Evolutionary conservation across 345 rosid genomes (phyloP), one percentile per base, ranked within the genome.

Genomic region (Camelina hispida): DNA sequence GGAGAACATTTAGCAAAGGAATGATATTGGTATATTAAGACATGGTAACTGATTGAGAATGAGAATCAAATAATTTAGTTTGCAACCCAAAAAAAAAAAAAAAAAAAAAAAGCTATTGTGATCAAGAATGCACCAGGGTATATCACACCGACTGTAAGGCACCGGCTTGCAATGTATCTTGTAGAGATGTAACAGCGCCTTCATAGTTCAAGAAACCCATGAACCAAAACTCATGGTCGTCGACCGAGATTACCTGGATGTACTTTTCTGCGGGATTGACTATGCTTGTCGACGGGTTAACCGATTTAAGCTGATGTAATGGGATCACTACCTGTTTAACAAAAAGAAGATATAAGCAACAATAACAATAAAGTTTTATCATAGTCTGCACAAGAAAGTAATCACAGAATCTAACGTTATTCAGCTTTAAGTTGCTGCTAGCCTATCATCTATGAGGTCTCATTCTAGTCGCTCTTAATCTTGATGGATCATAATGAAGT

Each of bases 191-290:
- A 74, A 81, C 82, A 35, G 91, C 91, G 22, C 79, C 84, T 13
- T 68, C 55, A 50, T 85, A 87, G 83, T 84, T 77, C 62, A 88
- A 75, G 68, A 85, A 84, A 34, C 91, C 89, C 91, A 88, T 85
- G 83, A 86, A 87, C 91, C 89, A 88, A 61, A 87, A 88, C 77
- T 85, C 87, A 62, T 81, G 91, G 60, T 79, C 81, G 42, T 88
- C 93, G 15, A 83, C 80, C 2, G 90, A 86, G 46, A 80, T 78
- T 42, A 86, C 84, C 80, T 86, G 93, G 56, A 88, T 75, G 71
- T 88, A 88, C 79, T 85, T 88, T 75, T 88, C 90, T 6, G 89
- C 69, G 2, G 85, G 69, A 76, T 86, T 85, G 59, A 62, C 72
- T 37, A 64, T 74, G 78, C 84, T 85, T 51, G 85, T 42, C 20